Conservation (phyloP, 176 grass and related monocot genomes). For the Oryza brachyantha region DNA sequence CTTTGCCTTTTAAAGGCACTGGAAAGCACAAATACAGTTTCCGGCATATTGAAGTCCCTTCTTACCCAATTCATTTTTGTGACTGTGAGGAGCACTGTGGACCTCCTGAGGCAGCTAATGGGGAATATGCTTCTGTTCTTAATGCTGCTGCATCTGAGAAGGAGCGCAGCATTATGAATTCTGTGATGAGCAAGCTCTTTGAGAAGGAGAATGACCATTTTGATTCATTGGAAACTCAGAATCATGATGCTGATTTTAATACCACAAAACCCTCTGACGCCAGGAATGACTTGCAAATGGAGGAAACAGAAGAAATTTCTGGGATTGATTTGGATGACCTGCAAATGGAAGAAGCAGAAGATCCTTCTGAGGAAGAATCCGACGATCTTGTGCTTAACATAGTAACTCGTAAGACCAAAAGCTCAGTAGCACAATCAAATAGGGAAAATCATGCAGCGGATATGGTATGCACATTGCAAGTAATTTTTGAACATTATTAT, state of each 20-base stretch:
- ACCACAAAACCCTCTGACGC: neutral
- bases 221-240: conserved; percentile 29
- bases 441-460: conserved; percentile 11
- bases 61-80: conserved; percentile 91
- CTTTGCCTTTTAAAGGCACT: conserved; percentile 80
- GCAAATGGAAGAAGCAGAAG: conserved; percentile 47
- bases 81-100: conserved; percentile 96
- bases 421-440: conserved; percentile 37
- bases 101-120: conserved; percentile 56
- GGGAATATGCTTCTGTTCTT: conserved; percentile 62
- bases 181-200: conserved; percentile 83
- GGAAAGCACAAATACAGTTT: conserved; percentile 99
- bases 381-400: conserved; percentile 91
- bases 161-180: conserved; percentile 80
- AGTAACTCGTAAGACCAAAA: conserved; percentile 39
- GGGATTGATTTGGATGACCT: conserved; percentile 59
- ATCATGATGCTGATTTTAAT: neutral
- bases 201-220: conserved; percentile 49
- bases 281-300: conserved; percentile 24
- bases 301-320: conserved; percentile 40
- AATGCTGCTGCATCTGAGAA: conserved; percentile 68
- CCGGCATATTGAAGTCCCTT: conserved; percentile 70
- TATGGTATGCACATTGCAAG: conserved; percentile 46
- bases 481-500: conserved; percentile 2
- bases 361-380: conserved; percentile 62